Evolutionary conservation across 139 green algal species (phyloP).

Genomic region (Tetraselmis striata): DNA sequence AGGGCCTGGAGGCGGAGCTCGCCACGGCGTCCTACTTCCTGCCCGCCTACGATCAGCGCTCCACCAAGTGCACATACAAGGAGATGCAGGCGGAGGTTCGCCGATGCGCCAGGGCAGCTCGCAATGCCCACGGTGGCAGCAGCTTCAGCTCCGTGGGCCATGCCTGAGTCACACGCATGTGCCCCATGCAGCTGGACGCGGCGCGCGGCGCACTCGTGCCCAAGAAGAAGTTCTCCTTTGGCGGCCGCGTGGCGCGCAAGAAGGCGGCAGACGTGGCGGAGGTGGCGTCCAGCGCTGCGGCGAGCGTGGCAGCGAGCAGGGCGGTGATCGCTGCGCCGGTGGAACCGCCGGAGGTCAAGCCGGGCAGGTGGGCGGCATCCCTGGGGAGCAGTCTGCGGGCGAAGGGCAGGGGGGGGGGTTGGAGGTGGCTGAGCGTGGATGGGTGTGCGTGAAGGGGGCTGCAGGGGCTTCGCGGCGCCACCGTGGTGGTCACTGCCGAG

Average conservation of each 20-base stretch:
- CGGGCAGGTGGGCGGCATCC: too few species aligned
- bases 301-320: neutral
- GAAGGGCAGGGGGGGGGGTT: too few species aligned
- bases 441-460: too few species aligned
- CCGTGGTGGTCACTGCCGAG: constrained; percentile 1
- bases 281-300: constrained; percentile 1
- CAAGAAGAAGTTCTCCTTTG: constrained; percentile 63
- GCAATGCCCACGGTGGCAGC: too few species aligned
- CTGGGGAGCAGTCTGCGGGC: too few species aligned
- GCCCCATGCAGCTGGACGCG: constrained; percentile 29
- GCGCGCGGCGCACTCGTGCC: constrained; percentile 34
- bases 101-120: too few species aligned
- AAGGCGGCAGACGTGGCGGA: constrained; percentile 8
- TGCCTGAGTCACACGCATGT: too few species aligned
- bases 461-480: neutral
- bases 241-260: constrained; percentile 30
- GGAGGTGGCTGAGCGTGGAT: too few species aligned
- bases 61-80: neutral
- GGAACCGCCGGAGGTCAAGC: neutral
- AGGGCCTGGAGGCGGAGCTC: constrained; percentile 28
- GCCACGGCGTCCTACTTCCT: constrained; percentile 69
- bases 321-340: too few species aligned
- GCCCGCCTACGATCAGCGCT: constrained; percentile 46
- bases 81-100: neutral
- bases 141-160: too few species aligned